Evolutionary conservation across 257 asterid species (phyloP).

Genomic region (Echites panduratus): DNA sequence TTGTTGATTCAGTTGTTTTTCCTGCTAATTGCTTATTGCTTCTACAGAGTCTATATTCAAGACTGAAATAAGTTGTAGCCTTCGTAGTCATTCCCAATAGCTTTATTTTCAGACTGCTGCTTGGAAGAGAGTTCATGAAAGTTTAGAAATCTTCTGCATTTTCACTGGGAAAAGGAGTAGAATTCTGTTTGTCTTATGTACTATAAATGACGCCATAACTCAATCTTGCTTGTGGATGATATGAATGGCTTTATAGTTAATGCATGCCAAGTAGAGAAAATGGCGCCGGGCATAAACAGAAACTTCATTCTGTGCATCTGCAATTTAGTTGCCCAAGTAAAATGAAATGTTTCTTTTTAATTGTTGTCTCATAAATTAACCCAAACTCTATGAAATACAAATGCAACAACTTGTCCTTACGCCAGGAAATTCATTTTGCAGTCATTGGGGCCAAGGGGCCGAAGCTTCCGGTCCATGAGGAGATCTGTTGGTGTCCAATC

Average conservation of each 20-base stretch:
- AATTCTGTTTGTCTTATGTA: neutral
- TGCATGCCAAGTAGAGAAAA: neutral
- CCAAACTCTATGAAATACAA: neutral
- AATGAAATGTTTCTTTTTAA: neutral
- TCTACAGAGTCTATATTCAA: neutral
- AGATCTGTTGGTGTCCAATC: constrained; percentile 66
- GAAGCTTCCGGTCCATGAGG: constrained; percentile 44
- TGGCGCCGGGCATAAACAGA: neutral
- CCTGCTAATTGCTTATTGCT: neutral
- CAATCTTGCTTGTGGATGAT: neutral
- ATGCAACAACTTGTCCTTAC: neutral
- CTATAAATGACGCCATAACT: neutral
- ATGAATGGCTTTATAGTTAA: neutral
- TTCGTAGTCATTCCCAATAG: neutral
- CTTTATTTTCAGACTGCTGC: neutral
- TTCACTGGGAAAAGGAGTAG: neutral
- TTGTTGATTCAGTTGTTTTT: neutral
- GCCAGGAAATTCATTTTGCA: constrained; percentile 23
- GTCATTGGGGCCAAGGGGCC: constrained; percentile 52
- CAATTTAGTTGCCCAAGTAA: neutral
- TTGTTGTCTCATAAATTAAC: neutral
- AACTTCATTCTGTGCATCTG: neutral
- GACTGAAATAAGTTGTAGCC: neutral
- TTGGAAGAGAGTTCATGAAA: neutral
- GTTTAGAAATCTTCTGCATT: neutral